Evolutionary conservation across 2,329 filamentous ascomycete genomes (phyloP), one percentile per base, ranked within the genome.

Genomic region (Penicillium glabrum): DNA sequence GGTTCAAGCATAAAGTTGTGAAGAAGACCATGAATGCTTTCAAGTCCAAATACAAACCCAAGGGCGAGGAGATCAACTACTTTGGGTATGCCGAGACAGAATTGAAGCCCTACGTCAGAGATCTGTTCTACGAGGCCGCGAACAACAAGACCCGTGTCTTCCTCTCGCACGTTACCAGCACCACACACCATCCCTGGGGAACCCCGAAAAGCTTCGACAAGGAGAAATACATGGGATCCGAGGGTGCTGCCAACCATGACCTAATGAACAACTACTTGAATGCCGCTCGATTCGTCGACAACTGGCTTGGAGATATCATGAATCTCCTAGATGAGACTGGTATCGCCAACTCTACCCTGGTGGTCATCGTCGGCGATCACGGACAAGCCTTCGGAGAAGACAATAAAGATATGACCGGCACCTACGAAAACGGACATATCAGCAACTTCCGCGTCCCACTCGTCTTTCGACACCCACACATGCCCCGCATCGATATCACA

Each of bases 351-450:
- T 72, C 77, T 58, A 81, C 78, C 6, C 67, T 81, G 5, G 74
- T 81, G 1, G 75, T 80, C 2, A 63, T 80, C n/a, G 72, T 79
- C 6, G 79, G 79, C 19, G 79, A 80, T 60, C 77, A 76, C 58
- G 77, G 77, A 29, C 74, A 77, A 59, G 74, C 77, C 8, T 80
- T 80, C 54, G 71, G 71, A 26, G 75, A 79, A 62, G 77, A 79
- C 59, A 68, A 70, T 27, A 67, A 70, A 23, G 68, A 72, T 3
- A 56, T 66, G 60, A 75, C 74, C 23, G 75, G 75, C 8, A 78
- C 76, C 9, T 79, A 76, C 56, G 73, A 78, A 53, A 80, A 80
- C 58, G 70, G 70, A 3, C 77, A 80, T 59, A 74, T 79, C 56
- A 73, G 70, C 57, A 80, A 78, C 63, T 75, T 79, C 65, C 72